Evolutionary conservation across 345 rosid genomes (phyloP).

Genomic region (Noccaea caerulescens): DNA sequence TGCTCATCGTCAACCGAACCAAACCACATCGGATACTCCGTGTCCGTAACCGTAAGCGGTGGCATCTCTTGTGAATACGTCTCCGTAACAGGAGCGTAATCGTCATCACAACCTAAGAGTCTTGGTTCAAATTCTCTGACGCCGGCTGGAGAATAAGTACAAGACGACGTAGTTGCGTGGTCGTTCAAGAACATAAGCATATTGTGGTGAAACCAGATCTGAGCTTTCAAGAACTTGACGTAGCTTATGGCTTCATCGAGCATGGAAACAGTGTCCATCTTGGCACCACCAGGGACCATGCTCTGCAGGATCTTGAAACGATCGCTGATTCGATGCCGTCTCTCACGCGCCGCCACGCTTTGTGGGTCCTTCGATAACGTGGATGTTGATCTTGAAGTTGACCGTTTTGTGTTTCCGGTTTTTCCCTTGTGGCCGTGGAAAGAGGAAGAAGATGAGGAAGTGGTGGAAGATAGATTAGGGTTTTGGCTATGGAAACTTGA

Average conservation of each 20-base stretch:
- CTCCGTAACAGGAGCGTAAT: conserved; percentile 15
- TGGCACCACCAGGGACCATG: conserved; percentile 83
- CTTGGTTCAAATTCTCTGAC: conserved; percentile 16
- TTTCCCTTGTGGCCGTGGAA: conserved; percentile 34
- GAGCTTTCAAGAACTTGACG: conserved; percentile 85
- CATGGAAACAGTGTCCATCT: conserved; percentile 94
- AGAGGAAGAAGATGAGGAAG: conserved; percentile 52
- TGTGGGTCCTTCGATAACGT: conserved; percentile 88
- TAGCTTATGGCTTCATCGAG: conserved; percentile 84
- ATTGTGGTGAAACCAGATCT: conserved; percentile 73
- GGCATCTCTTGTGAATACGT: conserved; percentile 30
- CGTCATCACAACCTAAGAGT: conserved; percentile 25
- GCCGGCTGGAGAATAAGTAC: conserved; percentile 2
- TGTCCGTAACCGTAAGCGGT: conserved; percentile 17
- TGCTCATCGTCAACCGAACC: conserved; percentile 28
- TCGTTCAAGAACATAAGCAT: conserved; percentile 42
- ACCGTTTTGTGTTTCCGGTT: conserved; percentile 29
- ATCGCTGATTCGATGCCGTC: conserved; percentile 85
- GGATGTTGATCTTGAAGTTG: conserved; percentile 41
- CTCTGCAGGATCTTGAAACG: conserved; percentile 85
- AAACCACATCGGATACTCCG: conserved; percentile 27
- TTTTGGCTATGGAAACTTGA: conserved; percentile 11
- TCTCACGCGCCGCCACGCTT: conserved; percentile 86
- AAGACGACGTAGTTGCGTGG: conserved; percentile 19
- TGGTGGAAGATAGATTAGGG: conserved; percentile 40